Evolutionary conservation across 345 rosid species (phyloP), one percentile per base, ranked within the genome.

Genomic region (Lepidium didymum): DNA sequence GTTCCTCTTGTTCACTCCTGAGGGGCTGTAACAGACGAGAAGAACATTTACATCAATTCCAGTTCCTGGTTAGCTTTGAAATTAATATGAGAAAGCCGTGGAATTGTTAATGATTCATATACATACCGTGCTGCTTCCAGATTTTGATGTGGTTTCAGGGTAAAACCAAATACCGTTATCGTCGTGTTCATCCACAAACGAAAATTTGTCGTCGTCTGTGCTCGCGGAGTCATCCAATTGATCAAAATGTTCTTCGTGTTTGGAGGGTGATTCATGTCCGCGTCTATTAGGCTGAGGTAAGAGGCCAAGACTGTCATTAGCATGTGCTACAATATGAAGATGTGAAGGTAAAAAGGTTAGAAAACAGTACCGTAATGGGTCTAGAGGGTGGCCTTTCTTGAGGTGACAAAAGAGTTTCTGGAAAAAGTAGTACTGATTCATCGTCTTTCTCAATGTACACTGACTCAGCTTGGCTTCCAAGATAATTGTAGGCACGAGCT

Each of bases 141-240:
- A 72, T 45, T 63, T 63, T 1, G 38, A 19, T 71, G 49, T 21
- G 46, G 34, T 57, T 57, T 73, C 77, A 50, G 62, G 67, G 67
- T 27, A 57, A 14, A 58, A 34, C 53, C 49, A 56, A 65, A 50
- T 12, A 73, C 72, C 50, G n/a, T 40, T 14, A 11, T 73, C 62
- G 0, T 73, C 73, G 14, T 56, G 65, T n/a, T 72, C 76, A 72
- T 73, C 77, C 18, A 73, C 62, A 67, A 66, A 67, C 13, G 77
- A 73, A 60, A 67, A 73, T 16, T 51, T 73, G 16, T 73, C 77
- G 0, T 73, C 77, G n/a, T 67, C 76, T 38, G 76, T 5, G 73
- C 73, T 73, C 1, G 41, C 50, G 0, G 56, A 42, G 8, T 67
- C 77, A 23, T 66, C 67, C 3, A 58, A 41, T 25, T 56, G 59